phyloP scores from a whole-genome alignment of 495 filamentous ascomycete genomes.

The Tuber magnatum region DNA sequence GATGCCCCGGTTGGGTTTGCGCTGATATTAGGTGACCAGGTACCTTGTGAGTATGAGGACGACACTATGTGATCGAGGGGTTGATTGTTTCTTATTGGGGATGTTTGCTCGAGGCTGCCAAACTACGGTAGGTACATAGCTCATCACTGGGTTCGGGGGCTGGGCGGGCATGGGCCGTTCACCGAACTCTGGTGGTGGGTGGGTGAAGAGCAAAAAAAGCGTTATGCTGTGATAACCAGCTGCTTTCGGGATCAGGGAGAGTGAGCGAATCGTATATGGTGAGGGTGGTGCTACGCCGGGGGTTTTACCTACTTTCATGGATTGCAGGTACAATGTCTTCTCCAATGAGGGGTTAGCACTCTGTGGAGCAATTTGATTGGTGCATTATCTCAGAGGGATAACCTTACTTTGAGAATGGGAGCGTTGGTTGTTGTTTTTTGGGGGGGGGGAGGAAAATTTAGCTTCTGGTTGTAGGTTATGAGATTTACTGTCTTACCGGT shows the following conservation, averaged over 20 bases:
- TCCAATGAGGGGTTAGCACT: neutral
- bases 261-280: neutral
- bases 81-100: neutral
- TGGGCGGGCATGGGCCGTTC: neutral
- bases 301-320: neutral
- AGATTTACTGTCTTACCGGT: neutral
- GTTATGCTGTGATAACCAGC: neutral
- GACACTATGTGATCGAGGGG: neutral
- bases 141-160: neutral
- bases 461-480: neutral
- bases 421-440: neutral
- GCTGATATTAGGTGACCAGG: neutral
- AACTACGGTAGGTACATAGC: neutral
- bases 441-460: neutral
- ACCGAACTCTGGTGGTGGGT: neutral
- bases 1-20: neutral
- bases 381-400: neutral
- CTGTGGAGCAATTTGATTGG: slow-evolving; percentile 1
- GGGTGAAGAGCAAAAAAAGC: neutral
- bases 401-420: neutral
- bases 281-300: neutral
- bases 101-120: neutral
- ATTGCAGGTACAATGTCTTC: neutral
- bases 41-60: neutral
- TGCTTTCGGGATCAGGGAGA: neutral